These are phyloP conservation scores for Phoma sp. DNA, from an alignment of 2,329 filamentous ascomycete species.

Conservation along the genomic window DNA sequence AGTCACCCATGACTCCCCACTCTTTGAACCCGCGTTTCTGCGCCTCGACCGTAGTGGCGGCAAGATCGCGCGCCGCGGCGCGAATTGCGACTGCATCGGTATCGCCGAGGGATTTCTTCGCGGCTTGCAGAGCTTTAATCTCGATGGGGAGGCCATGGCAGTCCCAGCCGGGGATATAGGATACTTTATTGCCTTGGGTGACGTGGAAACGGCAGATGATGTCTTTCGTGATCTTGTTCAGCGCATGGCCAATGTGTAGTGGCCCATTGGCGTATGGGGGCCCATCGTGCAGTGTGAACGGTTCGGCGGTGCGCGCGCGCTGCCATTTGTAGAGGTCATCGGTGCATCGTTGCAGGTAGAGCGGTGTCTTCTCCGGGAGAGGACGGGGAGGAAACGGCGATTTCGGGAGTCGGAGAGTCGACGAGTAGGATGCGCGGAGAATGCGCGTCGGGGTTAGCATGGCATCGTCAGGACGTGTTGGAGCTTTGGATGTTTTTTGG, in stretches of 20 bases:
- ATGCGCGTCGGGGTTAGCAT: slow-evolving; percentile 48
- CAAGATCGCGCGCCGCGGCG: slow-evolving; percentile 68
- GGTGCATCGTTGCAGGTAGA: slow-evolving; percentile 76
- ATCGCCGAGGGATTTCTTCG: slow-evolving; percentile 47
- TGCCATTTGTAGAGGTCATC: slow-evolving; percentile 94
- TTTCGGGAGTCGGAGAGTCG: slow-evolving; percentile 56
- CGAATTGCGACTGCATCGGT: slow-evolving; percentile 64
- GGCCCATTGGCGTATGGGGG: slow-evolving; percentile 95
- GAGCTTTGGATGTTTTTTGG: too few species aligned
- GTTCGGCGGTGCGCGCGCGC: slow-evolving; percentile 52
- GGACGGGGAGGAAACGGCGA: slow-evolving; percentile 58
- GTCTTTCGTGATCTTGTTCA: slow-evolving; percentile 98
- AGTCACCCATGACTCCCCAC: slow-evolving; percentile 81
- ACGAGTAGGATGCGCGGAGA: slow-evolving; percentile 50
- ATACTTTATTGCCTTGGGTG: slow-evolving; percentile 74
- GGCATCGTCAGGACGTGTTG: slow-evolving; percentile 40
- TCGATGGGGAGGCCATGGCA: slow-evolving; percentile 98
- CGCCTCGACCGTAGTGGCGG: slow-evolving; percentile 69
- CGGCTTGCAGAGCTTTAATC: slow-evolving; percentile 81
- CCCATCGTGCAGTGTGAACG: slow-evolving; percentile 90
- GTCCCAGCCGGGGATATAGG: slow-evolving; percentile 94
- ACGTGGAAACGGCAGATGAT: slow-evolving; percentile 85
- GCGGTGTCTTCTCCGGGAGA: slow-evolving; percentile 31
- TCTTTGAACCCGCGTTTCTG: slow-evolving; percentile 77
- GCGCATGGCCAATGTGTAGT: slow-evolving; percentile 89